Conservation (phyloP, 306 rosid genomes). For the Pyrus betulifolia region DNA sequence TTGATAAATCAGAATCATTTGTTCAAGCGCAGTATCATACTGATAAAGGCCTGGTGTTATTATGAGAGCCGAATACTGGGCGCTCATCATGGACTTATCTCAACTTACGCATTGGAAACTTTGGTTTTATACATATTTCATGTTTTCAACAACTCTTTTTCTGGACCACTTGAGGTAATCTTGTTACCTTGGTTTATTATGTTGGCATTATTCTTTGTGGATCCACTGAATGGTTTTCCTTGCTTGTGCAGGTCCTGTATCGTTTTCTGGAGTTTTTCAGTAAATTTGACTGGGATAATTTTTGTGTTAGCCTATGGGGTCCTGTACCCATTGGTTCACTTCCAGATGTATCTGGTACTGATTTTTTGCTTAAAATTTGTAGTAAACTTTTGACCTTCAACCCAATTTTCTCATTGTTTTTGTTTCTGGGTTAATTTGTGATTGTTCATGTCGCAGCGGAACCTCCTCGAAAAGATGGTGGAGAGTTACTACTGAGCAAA, state of each 20-base stretch:
- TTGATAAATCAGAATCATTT: slow-evolving; percentile 78
- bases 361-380: slow-evolving; percentile 1
- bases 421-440: slow-evolving; percentile 7
- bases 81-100: slow-evolving; percentile 99
- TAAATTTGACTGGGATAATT: slow-evolving; percentile 98
- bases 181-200: slow-evolving; percentile 6
- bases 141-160: slow-evolving; percentile 82
- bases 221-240: slow-evolving; percentile 15
- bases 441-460: slow-evolving; percentile 50
- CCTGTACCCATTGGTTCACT: slow-evolving; percentile 88
- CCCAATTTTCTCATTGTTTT: not conserved
- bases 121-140: slow-evolving; percentile 98
- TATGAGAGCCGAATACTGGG: slow-evolving; percentile 97
- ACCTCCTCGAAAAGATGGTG: slow-evolving; percentile 90
- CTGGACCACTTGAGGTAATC: slow-evolving; percentile 98
- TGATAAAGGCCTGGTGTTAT: slow-evolving; percentile 99
- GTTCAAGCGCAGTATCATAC: slow-evolving; percentile 95
- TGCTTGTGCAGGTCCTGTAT: slow-evolving; percentile 65
- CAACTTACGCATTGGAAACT: slow-evolving; percentile 95
- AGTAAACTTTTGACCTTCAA: not conserved
- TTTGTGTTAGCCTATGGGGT: slow-evolving; percentile 94
- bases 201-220: slow-evolving; percentile 14
- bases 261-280: slow-evolving; percentile 95
- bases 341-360: slow-evolving; percentile 88
- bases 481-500: slow-evolving; percentile 83